These are phyloP conservation scores for Phascolomyces articulosus DNA, from an alignment of 371 early-diverging fungal genomes.

Conservation along the genomic window DNA sequence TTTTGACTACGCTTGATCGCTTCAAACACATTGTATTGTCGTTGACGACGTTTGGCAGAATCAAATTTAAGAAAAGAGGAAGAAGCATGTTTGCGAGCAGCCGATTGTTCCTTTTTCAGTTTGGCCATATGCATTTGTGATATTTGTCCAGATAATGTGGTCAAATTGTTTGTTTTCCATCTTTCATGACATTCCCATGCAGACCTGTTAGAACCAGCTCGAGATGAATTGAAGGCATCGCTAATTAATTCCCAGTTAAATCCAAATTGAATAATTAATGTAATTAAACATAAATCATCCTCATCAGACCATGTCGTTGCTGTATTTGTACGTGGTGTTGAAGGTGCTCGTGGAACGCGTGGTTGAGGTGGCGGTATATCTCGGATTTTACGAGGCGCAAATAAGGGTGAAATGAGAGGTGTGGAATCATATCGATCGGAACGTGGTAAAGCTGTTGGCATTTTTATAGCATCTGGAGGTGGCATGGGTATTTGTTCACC, in stretches of 20 bases:
- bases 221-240: slow-evolving; percentile 59
- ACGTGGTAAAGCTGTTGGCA: slow-evolving; percentile 36
- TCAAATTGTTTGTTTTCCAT: slow-evolving; percentile 47
- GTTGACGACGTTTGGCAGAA: slow-evolving; percentile 38
- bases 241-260: slow-evolving; percentile 75
- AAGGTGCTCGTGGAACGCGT: slow-evolving; percentile 43
- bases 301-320: slow-evolving; percentile 60
- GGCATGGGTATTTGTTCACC: slow-evolving; percentile 32
- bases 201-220: slow-evolving; percentile 55
- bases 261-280: slow-evolving; percentile 55
- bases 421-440: slow-evolving; percentile 26
- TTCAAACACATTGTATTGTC: slow-evolving; percentile 48
- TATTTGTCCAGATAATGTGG: slow-evolving; percentile 49
- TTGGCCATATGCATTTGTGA: slow-evolving; percentile 31
- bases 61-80: slow-evolving; percentile 31
- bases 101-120: slow-evolving; percentile 28
- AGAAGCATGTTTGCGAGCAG: not conserved
- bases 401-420: slow-evolving; percentile 33
- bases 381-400: slow-evolving; percentile 49
- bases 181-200: slow-evolving; percentile 70
- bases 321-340: slow-evolving; percentile 14
- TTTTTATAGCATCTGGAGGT: slow-evolving; percentile 24
- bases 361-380: slow-evolving; percentile 49
- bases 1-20: slow-evolving; percentile 54
- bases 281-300: slow-evolving; percentile 68